These are phyloP conservation scores for Paspalum vaginatum DNA, from an alignment of 176 grass and related monocot genomes.

Conservation along the genomic window DNA sequence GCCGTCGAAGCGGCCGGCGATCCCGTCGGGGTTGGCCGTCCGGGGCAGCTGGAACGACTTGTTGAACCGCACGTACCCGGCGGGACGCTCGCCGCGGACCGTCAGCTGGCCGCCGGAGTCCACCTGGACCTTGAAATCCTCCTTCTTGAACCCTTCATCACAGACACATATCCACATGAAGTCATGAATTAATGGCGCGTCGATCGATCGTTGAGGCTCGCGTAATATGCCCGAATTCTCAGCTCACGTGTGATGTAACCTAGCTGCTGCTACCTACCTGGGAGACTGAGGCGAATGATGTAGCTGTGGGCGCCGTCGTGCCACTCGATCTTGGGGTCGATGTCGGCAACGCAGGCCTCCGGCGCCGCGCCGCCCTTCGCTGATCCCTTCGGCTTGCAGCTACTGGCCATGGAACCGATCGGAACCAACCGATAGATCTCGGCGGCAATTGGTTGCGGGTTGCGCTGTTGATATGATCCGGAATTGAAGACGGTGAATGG, in stretches of 20 bases:
- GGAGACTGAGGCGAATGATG: slow-evolving; percentile 47
- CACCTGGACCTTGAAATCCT: slow-evolving; percentile 58
- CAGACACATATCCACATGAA: neutral
- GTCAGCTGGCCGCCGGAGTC: slow-evolving; percentile 49
- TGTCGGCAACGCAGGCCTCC: slow-evolving; percentile 26
- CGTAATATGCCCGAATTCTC: too few relatives aligned
- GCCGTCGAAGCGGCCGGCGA: slow-evolving; percentile 56
- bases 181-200: neutral
- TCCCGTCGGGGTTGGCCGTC: slow-evolving; percentile 39
- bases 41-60: slow-evolving; percentile 47
- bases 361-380: neutral
- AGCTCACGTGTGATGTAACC: too few relatives aligned
- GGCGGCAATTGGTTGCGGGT: too few relatives aligned
- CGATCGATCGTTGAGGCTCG: neutral
- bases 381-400: neutral
- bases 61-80: slow-evolving; percentile 44
- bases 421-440: neutral
- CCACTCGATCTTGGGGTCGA: slow-evolving; percentile 39
- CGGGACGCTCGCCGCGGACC: slow-evolving; percentile 43
- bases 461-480: too few relatives aligned
- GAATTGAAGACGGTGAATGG: neutral
- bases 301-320: slow-evolving; percentile 16
- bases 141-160: slow-evolving; percentile 54
- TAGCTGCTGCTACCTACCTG: slow-evolving; percentile 40
- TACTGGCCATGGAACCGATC: slow-evolving; percentile 20